phyloP scores from a whole-genome alignment of 495 filamentous ascomycete species.

The Recurvomyces mirabilis region DNA sequence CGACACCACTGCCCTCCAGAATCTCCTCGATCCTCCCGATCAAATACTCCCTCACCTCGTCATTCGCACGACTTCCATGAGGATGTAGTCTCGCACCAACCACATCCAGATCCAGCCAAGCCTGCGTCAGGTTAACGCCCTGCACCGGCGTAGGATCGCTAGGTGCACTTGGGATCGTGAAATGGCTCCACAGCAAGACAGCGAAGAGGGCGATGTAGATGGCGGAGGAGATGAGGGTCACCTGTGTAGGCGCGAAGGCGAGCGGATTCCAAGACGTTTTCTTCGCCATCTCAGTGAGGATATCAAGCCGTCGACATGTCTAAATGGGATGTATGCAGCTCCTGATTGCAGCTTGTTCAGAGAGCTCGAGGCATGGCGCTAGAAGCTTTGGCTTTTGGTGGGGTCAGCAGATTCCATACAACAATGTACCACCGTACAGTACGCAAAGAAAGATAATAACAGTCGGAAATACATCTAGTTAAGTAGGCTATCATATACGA shows the following conservation, averaged over 20 bases:
- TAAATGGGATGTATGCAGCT: no score
- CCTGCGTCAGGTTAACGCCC: slow-evolving; percentile 67
- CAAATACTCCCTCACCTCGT: slow-evolving; percentile 67
- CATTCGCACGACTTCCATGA: slow-evolving; percentile 75
- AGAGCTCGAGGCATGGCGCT: no score
- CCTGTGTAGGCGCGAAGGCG: slow-evolving; percentile 41
- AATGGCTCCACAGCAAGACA: slow-evolving; percentile 56
- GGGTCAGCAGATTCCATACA: no score
- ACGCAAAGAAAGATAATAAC: no score
- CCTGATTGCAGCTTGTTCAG: no score
- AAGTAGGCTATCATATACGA: no score
- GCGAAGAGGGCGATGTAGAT: slow-evolving; percentile 33
- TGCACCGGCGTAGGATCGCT: slow-evolving; percentile 38
- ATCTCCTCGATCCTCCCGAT: slow-evolving; percentile 59
- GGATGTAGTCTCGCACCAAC: slow-evolving; percentile 74
- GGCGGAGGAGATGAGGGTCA: slow-evolving; percentile 29
- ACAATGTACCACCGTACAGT: no score
- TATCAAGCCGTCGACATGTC: no score
- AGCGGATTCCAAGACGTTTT: slow-evolving; percentile 39
- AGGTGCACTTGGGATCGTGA: slow-evolving; percentile 60
- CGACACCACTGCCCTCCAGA: slow-evolving; percentile 42
- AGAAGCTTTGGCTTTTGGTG: no score
- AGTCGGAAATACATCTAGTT: no score
- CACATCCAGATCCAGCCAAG: slow-evolving; percentile 71
- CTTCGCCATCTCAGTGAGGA: slow-evolving; percentile 17